Conservation (phyloP, 306 rosid species). For the Adenanthera pavonina region DNA sequence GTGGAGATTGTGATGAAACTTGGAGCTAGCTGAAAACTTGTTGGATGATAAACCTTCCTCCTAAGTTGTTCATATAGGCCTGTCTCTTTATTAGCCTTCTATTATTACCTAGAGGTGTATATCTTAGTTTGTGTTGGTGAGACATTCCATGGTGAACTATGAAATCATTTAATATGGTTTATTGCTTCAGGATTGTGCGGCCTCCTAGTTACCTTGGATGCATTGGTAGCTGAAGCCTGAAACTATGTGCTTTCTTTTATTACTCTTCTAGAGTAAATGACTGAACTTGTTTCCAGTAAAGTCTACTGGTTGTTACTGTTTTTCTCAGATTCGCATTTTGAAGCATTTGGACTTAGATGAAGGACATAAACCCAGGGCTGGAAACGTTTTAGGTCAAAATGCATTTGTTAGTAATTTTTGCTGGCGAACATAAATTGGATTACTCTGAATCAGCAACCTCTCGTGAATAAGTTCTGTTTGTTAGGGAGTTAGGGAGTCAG, state of each 20-base stretch:
- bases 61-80: constrained; percentile 30
- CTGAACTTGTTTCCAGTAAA: constrained; percentile 33
- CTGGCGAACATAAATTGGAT: constrained; percentile 22
- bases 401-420: constrained; percentile 19
- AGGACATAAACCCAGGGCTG: constrained; percentile 28
- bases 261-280: constrained; percentile 26
- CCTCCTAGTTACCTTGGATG: constrained; percentile 37
- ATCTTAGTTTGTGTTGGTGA: constrained; percentile 27
- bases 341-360: constrained; percentile 20
- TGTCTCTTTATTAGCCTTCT: constrained; percentile 23
- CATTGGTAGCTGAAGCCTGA: constrained; percentile 33
- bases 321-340: constrained; percentile 26
- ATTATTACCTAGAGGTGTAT: constrained; percentile 20
- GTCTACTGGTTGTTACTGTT: constrained; percentile 14
- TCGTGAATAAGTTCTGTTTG: constrained; percentile 31
- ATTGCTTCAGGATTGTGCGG: constrained; percentile 20
- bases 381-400: constrained; percentile 11
- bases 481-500: not conserved
- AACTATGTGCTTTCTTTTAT: constrained; percentile 16
- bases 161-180: constrained; percentile 17
- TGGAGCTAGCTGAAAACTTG: constrained; percentile 36
- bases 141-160: constrained; percentile 19
- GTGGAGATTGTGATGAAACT: not conserved
- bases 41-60: constrained; percentile 34
- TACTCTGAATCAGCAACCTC: constrained; percentile 27